These are phyloP conservation scores for Paspalum vaginatum DNA, from an alignment of 176 grass and related monocot genomes.

Conservation along the genomic window DNA sequence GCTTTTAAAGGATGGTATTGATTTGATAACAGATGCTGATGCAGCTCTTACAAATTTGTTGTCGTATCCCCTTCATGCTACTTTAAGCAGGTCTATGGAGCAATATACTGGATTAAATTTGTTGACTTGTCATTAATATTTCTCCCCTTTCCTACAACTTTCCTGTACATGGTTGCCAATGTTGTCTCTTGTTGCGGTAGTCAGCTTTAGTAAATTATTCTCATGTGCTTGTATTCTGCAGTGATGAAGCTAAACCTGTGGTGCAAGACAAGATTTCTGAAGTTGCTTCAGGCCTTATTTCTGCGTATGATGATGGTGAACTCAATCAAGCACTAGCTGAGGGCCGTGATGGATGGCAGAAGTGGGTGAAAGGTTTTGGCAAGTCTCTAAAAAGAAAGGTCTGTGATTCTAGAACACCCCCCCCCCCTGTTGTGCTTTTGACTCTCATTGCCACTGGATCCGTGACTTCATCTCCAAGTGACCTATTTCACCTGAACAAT, in stretches of 20 bases:
- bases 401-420: background rate
- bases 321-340: conserved; percentile 76
- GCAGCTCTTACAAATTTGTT: conserved; percentile 72
- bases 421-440: conserved; percentile 34
- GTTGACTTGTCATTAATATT: background rate
- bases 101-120: background rate
- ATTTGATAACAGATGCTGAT: conserved; percentile 85
- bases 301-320: conserved; percentile 78
- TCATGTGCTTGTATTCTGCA: conserved; percentile 42
- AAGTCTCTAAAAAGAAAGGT: conserved; percentile 86
- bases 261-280: conserved; percentile 93
- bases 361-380: conserved; percentile 89
- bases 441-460: background rate
- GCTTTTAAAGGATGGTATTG: conserved; percentile 89
- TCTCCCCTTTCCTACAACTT: background rate
- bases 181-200: conserved; percentile 14
- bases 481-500: conserved; percentile 6
- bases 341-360: conserved; percentile 76
- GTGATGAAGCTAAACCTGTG: conserved; percentile 80
- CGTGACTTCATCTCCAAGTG: conserved; percentile 9
- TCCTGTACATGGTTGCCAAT: background rate
- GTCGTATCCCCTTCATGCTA: conserved; percentile 84
- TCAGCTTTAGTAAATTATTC: background rate
- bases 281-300: conserved; percentile 62
- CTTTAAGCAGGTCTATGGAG: conserved; percentile 68